phyloP scores from a whole-genome alignment of 768 basidiomycete species.

The Strobilomyces dryophilus region DNA sequence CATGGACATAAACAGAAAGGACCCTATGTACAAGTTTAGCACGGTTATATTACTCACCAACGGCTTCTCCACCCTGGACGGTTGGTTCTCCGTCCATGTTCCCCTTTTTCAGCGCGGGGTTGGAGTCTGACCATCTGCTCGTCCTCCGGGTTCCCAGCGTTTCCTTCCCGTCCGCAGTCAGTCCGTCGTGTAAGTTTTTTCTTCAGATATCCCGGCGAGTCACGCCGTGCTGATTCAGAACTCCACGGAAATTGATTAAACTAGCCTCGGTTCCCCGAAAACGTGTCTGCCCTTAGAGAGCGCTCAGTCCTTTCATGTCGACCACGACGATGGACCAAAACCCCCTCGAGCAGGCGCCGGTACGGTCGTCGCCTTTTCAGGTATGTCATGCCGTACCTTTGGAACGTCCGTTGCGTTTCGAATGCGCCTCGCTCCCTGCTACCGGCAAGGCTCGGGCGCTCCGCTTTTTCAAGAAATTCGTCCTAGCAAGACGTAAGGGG shows the following conservation, averaged over 20 bases:
- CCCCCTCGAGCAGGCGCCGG: conserved; percentile 20
- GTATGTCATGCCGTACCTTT: conserved; percentile 15
- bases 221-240: neutral
- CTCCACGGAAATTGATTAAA: conserved; percentile 7
- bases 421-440: conserved; percentile 7
- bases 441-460: conserved; percentile 29
- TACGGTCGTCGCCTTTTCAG: conserved; percentile 25
- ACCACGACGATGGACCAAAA: conserved; percentile 26
- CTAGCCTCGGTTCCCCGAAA: conserved; percentile 24
- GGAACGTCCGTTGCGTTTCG: conserved; percentile 7
- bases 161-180: neutral
- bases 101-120: neutral
- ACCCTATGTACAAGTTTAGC: conserved; percentile 19
- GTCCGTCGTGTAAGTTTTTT: neutral
- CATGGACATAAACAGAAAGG: conserved; percentile 13
- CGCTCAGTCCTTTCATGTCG: conserved; percentile 14
- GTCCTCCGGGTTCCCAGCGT: neutral
- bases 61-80: conserved; percentile 8
- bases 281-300: conserved; percentile 26
- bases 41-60: conserved; percentile 1
- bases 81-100: conserved; percentile 6
- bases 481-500: conserved; percentile 31
- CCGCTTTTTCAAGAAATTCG: conserved; percentile 38
- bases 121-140: neutral
- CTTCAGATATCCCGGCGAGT: neutral